A percentile compares a stretch with the other conserved stretches of the same genome.
phyloP scores from a whole-genome alignment of 2,329 filamentous ascomycete genomes.

The Clonostachys rosea region DNA sequence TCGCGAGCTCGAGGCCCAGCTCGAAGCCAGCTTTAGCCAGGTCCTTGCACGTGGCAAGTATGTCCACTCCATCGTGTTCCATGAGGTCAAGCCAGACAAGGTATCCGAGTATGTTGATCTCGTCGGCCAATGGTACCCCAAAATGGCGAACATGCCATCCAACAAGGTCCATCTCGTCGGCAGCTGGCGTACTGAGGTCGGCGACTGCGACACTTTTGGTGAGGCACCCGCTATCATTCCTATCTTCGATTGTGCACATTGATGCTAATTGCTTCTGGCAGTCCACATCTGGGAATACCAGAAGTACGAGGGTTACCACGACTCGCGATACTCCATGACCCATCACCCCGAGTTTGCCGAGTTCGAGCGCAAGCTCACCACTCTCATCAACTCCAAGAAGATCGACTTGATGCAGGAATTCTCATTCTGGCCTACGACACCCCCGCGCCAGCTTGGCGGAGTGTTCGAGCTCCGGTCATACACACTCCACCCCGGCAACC shows the following conservation, averaged over 20 bases:
- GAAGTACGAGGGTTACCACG: slow-evolving; percentile 92
- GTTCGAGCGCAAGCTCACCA: slow-evolving; percentile 81
- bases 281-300: slow-evolving; percentile 99
- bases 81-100: slow-evolving; percentile 92
- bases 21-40: slow-evolving; percentile 93
- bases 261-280: slow-evolving; percentile 31
- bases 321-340: slow-evolving; percentile 81
- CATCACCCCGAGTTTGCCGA: slow-evolving; percentile 76
- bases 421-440: slow-evolving; percentile 96
- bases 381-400: slow-evolving; percentile 78
- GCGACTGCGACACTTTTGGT: slow-evolving; percentile 96
- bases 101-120: slow-evolving; percentile 91
- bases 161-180: slow-evolving; percentile 96
- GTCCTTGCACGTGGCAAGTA: slow-evolving; percentile 95
- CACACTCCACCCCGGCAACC: slow-evolving; percentile 89
- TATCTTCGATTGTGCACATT: not conserved
- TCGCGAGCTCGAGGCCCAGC: slow-evolving; percentile 88
- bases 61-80: slow-evolving; percentile 95
- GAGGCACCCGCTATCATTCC: slow-evolving; percentile 11
- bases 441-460: slow-evolving; percentile 84
- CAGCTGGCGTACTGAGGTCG: slow-evolving; percentile 97
- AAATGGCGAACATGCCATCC: slow-evolving; percentile 76
- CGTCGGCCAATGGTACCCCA: slow-evolving; percentile 88
- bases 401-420: slow-evolving; percentile 98
- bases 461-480: slow-evolving; percentile 96